Evolutionary conservation across 2,329 filamentous ascomycete species (phyloP).

Genomic region (Teratosphaeria epicoccoides): DNA sequence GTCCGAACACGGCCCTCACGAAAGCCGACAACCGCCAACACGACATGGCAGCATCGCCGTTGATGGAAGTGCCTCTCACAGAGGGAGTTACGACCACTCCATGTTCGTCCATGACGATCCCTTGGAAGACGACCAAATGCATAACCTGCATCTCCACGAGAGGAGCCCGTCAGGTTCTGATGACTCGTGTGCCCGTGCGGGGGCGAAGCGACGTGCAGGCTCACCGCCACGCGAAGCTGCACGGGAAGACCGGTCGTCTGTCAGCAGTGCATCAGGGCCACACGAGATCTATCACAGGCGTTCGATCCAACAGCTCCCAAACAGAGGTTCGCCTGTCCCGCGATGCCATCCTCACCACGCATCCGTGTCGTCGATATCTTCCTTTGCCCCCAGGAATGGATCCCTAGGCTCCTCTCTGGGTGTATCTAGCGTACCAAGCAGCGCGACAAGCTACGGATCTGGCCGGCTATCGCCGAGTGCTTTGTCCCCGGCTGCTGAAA

Average conservation of each 20-base stretch:
- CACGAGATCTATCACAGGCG: conserved; percentile 44
- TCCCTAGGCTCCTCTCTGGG: conserved; percentile 53
- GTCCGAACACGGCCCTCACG: conserved; percentile 22
- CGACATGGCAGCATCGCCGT: conserved; percentile 32
- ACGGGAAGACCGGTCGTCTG: conserved; percentile 36
- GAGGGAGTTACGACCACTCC: conserved; percentile 53
- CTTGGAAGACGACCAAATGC: conserved; percentile 44
- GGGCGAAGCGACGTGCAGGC: conserved; percentile 54
- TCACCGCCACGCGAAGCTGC: conserved; percentile 49
- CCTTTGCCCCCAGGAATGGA: conserved; percentile 47
- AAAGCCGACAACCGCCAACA: conserved; percentile 14
- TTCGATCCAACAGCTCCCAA: conserved; percentile 46
- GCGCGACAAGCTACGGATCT: conserved; percentile 54
- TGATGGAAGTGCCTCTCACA: conserved; percentile 42
- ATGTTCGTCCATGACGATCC: conserved; percentile 42
- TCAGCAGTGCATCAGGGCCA: conserved; percentile 33
- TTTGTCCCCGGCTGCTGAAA: conserved; percentile 46
- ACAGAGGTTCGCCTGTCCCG: conserved; percentile 42
- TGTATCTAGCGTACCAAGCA: conserved; percentile 50
- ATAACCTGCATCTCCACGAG: conserved; percentile 45
- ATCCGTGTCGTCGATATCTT: conserved; percentile 57
- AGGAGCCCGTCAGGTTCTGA: conserved; percentile 38
- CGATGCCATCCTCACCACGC: conserved; percentile 48
- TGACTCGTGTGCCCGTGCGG: conserved; percentile 37
- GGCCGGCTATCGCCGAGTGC: conserved; percentile 51